A percentile compares a stretch with the other conserved stretches of the same genome.
Evolutionary conservation across 2,329 filamentous ascomycete species (phyloP).

Genomic region (Pseudogymnoascus sp.): DNA sequence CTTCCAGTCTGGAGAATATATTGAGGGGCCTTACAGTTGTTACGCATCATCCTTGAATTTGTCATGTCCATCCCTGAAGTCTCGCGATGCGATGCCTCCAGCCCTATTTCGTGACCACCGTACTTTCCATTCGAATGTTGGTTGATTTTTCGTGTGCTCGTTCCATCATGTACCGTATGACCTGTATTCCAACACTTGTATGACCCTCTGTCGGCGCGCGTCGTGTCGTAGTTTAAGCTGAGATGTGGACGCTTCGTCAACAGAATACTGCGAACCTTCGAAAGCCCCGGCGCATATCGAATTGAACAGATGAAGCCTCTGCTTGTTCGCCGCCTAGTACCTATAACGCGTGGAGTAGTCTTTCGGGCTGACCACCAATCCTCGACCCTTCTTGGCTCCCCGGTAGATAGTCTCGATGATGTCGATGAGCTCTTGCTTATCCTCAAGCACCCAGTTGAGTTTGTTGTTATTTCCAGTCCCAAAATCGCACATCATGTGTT

Average conservation of each 20-base stretch:
- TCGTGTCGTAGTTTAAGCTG: background rate
- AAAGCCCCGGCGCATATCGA: background rate
- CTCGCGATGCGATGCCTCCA: background rate
- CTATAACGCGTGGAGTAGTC: constrained; percentile 64
- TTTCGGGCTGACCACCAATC: constrained; percentile 94
- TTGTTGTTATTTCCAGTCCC: constrained; percentile 99
- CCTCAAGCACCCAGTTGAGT: constrained; percentile 89
- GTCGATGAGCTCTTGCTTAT: constrained; percentile 97
- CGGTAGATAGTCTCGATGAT: constrained; percentile 97
- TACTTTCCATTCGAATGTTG: background rate
- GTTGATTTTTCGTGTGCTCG: background rate
- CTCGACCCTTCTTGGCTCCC: constrained; percentile 95
- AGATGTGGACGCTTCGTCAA: background rate
- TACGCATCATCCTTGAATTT: background rate
- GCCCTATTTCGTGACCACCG: background rate
- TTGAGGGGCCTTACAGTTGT: constrained; percentile 5
- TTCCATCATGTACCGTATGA: background rate
- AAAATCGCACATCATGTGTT: constrained; percentile 98
- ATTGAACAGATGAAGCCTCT: background rate
- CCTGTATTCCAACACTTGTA: background rate
- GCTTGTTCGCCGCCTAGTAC: constrained; percentile 38
- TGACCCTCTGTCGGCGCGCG: background rate
- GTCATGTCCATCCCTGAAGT: background rate
- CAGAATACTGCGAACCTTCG: background rate
- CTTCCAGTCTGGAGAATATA: background rate